Evolutionary conservation across 2,329 filamentous ascomycete genomes (phyloP), one percentile per base, ranked within the genome.

Genomic region (Epichloe uncinata): DNA sequence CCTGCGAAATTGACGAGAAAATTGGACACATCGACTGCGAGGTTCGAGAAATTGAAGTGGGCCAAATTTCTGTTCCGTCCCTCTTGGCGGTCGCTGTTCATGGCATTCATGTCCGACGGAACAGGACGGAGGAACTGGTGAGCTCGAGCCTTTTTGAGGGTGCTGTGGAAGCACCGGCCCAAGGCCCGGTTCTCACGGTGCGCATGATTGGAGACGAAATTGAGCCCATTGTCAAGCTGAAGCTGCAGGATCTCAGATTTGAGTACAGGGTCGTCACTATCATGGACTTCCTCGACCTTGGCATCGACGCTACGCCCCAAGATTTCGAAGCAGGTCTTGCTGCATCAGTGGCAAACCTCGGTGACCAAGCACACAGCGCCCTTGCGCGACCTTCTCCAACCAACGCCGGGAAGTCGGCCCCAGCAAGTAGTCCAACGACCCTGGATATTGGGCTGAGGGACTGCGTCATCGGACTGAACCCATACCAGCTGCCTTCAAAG

Each of bases 131-230:
- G 61, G 78, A 87, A 44, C 70, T 98, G 11, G 59, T 97, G 5
- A 81, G 81, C 40, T 80, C 73, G 18, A 58, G 61, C 12, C 45
- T 56, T 11, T 11, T 59, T n/a, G 54, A 53, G 35, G 56, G 57
- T 6, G 54, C 60, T 38, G 62, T 57, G 16, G 61, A 63, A 5
- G 52, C 55, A 18, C 51, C 60, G 18, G 54, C 53, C 3, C 58
- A 54, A 40, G 57, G 59, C 4, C 67, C 69, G 1, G 87, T 90
- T 55, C 64, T 97, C 48, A 95, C 95, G 82, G 79, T 86, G 52
- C 79, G 93, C 46, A 85, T 95, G 69, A 86, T 98, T 56, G 88
- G 88, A 0, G 90, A 97, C 62, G 91, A 97, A 62, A 87, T 94
- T 68, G 91, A 97, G 55, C 91, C 94, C 0, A 82, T 87, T 6